Conservation (phyloP, 2,329 filamentous ascomycete species). For the Pseudomassariella vexata region DNA sequence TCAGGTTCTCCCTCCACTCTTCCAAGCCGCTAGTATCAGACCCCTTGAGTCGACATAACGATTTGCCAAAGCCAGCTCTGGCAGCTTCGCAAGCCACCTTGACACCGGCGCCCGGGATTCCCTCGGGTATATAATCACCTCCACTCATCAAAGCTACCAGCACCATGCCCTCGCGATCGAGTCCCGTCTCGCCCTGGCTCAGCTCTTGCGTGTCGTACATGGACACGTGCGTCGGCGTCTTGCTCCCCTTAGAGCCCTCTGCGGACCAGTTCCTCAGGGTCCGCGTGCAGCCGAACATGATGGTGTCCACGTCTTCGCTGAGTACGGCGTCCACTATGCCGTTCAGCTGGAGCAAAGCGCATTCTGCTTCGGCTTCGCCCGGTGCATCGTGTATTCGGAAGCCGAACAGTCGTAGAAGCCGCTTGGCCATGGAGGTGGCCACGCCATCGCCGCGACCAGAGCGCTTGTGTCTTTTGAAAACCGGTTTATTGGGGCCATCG, state of each 20-base stretch:
- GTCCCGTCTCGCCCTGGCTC: slow-evolving; percentile 42
- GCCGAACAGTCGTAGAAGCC: slow-evolving; percentile 76
- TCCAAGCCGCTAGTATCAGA: slow-evolving; percentile 54
- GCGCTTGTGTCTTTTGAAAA: slow-evolving; percentile 81
- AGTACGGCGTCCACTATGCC: slow-evolving; percentile 89
- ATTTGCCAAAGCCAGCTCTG: slow-evolving; percentile 75
- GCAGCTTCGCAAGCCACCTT: slow-evolving; percentile 89
- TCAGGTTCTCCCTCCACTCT: slow-evolving; percentile 66
- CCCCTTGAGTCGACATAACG: slow-evolving; percentile 60
- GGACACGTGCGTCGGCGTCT: slow-evolving; percentile 77
- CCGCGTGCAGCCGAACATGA: slow-evolving; percentile 88
- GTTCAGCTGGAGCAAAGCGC: slow-evolving; percentile 73
- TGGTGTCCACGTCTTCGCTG: slow-evolving; percentile 92
- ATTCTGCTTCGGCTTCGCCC: slow-evolving; percentile 94
- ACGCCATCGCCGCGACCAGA: slow-evolving; percentile 60
- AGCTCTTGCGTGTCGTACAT: slow-evolving; percentile 65
- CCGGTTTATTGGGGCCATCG: slow-evolving; percentile 78
- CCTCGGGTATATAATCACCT: slow-evolving; percentile 87
- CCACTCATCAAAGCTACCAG: slow-evolving; percentile 91
- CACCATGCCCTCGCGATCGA: slow-evolving; percentile 87
- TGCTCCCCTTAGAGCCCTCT: slow-evolving; percentile 58
- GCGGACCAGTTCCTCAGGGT: slow-evolving; percentile 80
- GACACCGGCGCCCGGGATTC: slow-evolving; percentile 79
- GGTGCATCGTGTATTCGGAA: slow-evolving; percentile 82
- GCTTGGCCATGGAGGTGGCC: slow-evolving; percentile 72